Evolutionary conservation across 1,284 basidiomycete species (phyloP).

Genomic region (Pisolithus thermaeus): DNA sequence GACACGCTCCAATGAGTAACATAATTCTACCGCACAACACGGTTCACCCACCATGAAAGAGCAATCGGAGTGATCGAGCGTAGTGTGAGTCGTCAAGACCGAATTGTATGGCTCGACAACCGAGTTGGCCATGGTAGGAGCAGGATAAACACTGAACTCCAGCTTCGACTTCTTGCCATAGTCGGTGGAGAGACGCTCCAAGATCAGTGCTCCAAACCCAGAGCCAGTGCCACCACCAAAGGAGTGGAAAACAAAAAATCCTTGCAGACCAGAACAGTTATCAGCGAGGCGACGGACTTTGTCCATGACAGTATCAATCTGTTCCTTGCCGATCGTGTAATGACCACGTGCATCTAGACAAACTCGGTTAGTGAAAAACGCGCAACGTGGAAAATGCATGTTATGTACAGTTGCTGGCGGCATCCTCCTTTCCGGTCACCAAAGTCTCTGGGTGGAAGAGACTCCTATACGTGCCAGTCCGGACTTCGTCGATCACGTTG

Average conservation of each 20-base stretch:
- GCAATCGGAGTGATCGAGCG: slow-evolving; percentile 98
- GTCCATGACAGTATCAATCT: slow-evolving; percentile 90
- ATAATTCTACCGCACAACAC: background rate
- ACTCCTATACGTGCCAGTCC: slow-evolving; percentile 90
- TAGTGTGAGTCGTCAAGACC: slow-evolving; percentile 97
- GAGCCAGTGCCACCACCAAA: slow-evolving; percentile 99
- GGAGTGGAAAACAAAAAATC: slow-evolving; percentile 99
- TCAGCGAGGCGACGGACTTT: slow-evolving; percentile 94
- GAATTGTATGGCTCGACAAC: slow-evolving; percentile 99
- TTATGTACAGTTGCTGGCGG: slow-evolving; percentile 93
- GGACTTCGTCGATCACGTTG: slow-evolving; percentile 96
- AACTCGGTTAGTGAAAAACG: background rate
- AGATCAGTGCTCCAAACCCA: slow-evolving; percentile 95
- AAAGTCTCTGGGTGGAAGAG: slow-evolving; percentile 99
- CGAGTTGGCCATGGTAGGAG: slow-evolving; percentile 91
- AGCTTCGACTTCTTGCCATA: slow-evolving; percentile 99
- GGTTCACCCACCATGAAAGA: slow-evolving; percentile 81
- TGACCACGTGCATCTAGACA: slow-evolving; percentile 87
- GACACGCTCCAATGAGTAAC: slow-evolving; percentile 1
- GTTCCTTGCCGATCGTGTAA: slow-evolving; percentile 98
- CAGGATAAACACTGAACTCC: slow-evolving; percentile 98
- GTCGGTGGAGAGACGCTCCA: slow-evolving; percentile 96
- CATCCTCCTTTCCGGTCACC: slow-evolving; percentile 98
- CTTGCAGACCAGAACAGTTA: slow-evolving; percentile 97
- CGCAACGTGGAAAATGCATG: background rate